Conservation (phyloP, 345 rosid species). For the Anastatica hierochuntica region DNA sequence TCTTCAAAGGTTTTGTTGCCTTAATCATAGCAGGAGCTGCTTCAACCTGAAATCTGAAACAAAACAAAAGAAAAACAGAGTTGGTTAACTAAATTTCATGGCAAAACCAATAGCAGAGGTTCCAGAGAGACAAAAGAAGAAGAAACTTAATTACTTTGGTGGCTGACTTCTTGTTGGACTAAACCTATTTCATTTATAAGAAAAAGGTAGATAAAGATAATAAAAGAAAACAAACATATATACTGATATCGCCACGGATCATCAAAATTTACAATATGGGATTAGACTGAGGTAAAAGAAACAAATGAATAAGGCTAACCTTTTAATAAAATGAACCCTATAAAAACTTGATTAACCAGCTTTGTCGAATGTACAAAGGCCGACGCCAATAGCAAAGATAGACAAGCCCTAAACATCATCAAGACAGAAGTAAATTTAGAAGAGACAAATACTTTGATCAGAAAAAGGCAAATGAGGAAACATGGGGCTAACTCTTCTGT, state of each 20-base stretch:
- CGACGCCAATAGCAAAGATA: slow-evolving; percentile 69
- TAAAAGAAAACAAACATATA: too few relatives aligned
- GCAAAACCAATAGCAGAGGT: too few relatives aligned
- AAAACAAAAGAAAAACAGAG: not conserved
- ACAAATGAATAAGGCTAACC: too few relatives aligned
- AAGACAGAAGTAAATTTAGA: slow-evolving; percentile 2
- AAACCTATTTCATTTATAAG: too few relatives aligned
- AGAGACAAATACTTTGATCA: too few relatives aligned
- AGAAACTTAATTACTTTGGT: slow-evolving; percentile 27
- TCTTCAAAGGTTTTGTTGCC: slow-evolving; percentile 23
- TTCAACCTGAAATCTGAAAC: slow-evolving; percentile 6
- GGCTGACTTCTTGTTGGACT: slow-evolving; percentile 39
- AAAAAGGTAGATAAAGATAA: too few relatives aligned
- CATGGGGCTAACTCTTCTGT: slow-evolving; percentile 80
- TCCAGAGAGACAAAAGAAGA: not conserved
- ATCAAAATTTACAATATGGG: too few relatives aligned
- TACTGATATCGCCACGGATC: too few relatives aligned
- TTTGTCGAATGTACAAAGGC: slow-evolving; percentile 81
- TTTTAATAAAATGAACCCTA: too few relatives aligned
- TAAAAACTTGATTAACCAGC: too few relatives aligned
- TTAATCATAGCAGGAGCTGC: slow-evolving; percentile 14
- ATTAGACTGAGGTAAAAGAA: too few relatives aligned
- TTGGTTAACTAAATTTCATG: too few relatives aligned
- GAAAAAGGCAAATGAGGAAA: not conserved
- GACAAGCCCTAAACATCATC: slow-evolving; percentile 74